Base-by-base conservation (phyloP, 2,329 filamentous ascomycete species). In the Thermomyces lanuginosus region DNA sequence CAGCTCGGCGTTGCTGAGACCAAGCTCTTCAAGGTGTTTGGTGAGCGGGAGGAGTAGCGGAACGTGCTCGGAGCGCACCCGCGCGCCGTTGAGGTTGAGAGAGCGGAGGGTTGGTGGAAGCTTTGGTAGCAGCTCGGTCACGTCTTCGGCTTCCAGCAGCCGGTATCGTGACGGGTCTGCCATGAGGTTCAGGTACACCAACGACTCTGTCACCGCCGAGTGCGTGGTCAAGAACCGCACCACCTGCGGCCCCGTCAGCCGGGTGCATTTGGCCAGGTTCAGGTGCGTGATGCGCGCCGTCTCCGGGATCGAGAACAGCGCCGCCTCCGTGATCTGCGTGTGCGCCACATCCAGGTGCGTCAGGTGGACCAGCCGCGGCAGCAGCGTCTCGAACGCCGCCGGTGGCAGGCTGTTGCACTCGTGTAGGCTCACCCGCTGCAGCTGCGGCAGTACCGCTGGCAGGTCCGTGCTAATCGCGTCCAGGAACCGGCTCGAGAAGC, bases 301-400 rank as follows among this genome's bases (percentile, higher is more conserved):
- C n/a, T 61, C 45, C 1, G 79, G 77, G 35, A 86, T 78, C 11
- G 69, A 70, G 39, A 66, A 58, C 9, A 89, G 61, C 4, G 79
- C 78, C 13, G 62, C 57, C 46, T 82, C 69, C 17, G 73, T 83
- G 40, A 89, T 70, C 38, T 75, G 69, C 1, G 79, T 84, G 38
- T 78, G 76, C 6, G 76, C 70, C n/a, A 84, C 63, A 43, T 89
- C 80, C 19, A 89, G 66, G 45, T 84, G 78, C 1, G 79, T 86
- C 28, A 83, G 56, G 29, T 66, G 61, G 14, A 60, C 49, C 24
- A 86, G 59, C n/a, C 70, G 69, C n/a, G 79, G 76, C 7, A 89
- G 59, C 9, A 86, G 57, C 2, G 58, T 61, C 41, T 79, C 73
- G 42, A 80, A 82, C 22, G 76, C 65, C 0, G 63, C 53, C 1